These are phyloP conservation scores for Kuraishia ogatae DNA, from an alignment of 805 yeast genomes.

Conservation along the genomic window DNA sequence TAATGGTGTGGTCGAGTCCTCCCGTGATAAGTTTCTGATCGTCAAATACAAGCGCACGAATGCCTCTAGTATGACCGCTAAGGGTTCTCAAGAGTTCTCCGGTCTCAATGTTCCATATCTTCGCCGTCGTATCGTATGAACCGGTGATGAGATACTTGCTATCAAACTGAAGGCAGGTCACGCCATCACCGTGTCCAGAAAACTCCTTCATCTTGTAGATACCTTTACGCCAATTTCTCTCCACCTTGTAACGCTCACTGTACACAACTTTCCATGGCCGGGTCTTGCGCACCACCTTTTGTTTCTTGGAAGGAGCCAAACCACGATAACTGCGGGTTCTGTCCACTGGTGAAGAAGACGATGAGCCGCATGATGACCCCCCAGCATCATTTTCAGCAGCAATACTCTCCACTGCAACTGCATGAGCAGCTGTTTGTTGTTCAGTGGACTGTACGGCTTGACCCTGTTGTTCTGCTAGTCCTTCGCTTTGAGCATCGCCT, in stretches of 20 bases:
- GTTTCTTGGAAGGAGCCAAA: not conserved
- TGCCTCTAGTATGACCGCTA: slow-evolving; percentile 84
- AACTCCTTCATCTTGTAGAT: slow-evolving; percentile 54
- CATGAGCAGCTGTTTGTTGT: not conserved
- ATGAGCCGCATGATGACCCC: not conserved
- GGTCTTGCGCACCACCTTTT: slow-evolving; percentile 26
- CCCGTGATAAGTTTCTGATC: slow-evolving; percentile 86
- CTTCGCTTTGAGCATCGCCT: not conserved
- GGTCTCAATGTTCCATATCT: slow-evolving; percentile 85
- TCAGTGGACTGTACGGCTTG: not conserved
- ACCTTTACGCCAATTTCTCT: slow-evolving; percentile 92
- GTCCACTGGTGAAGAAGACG: not conserved
- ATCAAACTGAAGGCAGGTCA: slow-evolving; percentile 80
- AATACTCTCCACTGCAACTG: not conserved
- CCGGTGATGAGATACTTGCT: slow-evolving; percentile 82
- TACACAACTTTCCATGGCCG: slow-evolving; percentile 96
- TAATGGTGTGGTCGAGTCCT: slow-evolving; percentile 82
- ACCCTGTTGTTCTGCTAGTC: not conserved
- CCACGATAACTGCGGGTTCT: not conserved
- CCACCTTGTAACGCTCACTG: slow-evolving; percentile 83
- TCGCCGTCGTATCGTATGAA: slow-evolving; percentile 82
- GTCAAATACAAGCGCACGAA: slow-evolving; percentile 78
- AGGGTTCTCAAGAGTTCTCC: slow-evolving; percentile 73
- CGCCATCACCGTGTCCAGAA: slow-evolving; percentile 80
- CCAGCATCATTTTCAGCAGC: slow-evolving; percentile 13